These are phyloP conservation scores for Ustilago xerochloae DNA, from an alignment of 1,284 basidiomycete species.

Conservation along the genomic window DNA sequence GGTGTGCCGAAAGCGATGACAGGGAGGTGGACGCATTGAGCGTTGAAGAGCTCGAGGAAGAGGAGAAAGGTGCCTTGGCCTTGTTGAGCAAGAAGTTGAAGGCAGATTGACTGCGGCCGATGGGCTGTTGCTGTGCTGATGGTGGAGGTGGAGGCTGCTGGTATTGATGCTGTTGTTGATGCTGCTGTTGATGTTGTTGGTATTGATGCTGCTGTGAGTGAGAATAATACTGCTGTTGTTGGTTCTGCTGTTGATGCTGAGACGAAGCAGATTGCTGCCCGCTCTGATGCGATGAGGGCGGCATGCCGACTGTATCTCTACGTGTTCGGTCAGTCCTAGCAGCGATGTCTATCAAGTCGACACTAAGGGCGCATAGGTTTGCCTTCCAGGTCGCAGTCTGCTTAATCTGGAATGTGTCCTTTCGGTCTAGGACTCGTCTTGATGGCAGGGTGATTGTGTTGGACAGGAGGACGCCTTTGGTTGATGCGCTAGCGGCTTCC, in stretches of 20 bases:
- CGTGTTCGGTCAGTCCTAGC: neutral
- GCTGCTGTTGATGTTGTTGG: slow-evolving; percentile 9
- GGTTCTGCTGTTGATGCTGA: slow-evolving; percentile 13
- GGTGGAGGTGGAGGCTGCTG: slow-evolving; percentile 17
- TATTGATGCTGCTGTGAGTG: slow-evolving; percentile 9
- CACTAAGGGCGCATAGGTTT: too few species aligned
- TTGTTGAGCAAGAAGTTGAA: slow-evolving; percentile 64
- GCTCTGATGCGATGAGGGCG: slow-evolving; percentile 18
- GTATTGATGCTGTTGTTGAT: slow-evolving; percentile 6
- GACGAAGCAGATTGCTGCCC: slow-evolving; percentile 21
- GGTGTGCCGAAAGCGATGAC: slow-evolving; percentile 38
- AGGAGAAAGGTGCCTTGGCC: slow-evolving; percentile 60
- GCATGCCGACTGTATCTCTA: slow-evolving; percentile 12
- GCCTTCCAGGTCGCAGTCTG: too few species aligned
- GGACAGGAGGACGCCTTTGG: too few species aligned
- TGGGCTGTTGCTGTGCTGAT: slow-evolving; percentile 32
- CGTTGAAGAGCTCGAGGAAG: slow-evolving; percentile 36
- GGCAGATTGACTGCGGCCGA: slow-evolving; percentile 59
- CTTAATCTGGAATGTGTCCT: too few species aligned
- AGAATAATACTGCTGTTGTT: slow-evolving; percentile 12
- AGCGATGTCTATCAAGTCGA: too few species aligned
- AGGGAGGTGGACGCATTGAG: slow-evolving; percentile 51
- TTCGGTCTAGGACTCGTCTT: too few species aligned
- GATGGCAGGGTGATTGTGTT: too few species aligned
- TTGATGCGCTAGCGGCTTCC: too few species aligned